Percentiles rank a stretch among this genome's conserved stretches.
phyloP scores from a whole-genome alignment of 129 eudicot species.

The Dittrichia graveolens region DNA sequence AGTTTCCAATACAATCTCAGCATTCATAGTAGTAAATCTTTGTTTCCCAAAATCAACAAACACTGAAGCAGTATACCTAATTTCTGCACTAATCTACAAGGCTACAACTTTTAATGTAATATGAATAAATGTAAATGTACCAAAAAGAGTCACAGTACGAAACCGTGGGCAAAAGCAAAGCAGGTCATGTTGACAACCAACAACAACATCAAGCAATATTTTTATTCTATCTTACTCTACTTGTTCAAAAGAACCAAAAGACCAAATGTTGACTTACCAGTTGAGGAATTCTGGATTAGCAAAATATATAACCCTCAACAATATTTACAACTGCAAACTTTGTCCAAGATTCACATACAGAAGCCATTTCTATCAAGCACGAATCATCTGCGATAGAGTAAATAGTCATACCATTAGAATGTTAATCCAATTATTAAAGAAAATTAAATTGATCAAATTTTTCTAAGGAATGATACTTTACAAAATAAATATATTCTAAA shows the following conservation, averaged over 20 bases:
- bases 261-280: constrained; percentile 22
- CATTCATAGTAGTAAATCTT: background rate
- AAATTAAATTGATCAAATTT: too few relatives aligned
- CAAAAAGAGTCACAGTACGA: background rate
- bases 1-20: background rate
- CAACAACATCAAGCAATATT: constrained; percentile 30
- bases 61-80: background rate
- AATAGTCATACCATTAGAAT: background rate
- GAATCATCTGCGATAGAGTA: constrained; percentile 65
- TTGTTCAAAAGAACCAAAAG: constrained; percentile 7
- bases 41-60: background rate
- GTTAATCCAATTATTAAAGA: too few relatives aligned
- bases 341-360: constrained; percentile 1
- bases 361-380: constrained; percentile 46
- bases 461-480: too few relatives aligned
- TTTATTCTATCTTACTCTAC: constrained; percentile 35
- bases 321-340: constrained; percentile 39
- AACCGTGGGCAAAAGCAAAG: background rate
- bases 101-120: background rate
- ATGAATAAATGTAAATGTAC: background rate
- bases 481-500: too few relatives aligned
- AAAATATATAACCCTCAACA: constrained; percentile 26
- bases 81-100: background rate
- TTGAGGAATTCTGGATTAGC: constrained; percentile 12
- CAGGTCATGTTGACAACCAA: constrained; percentile 23